Evolutionary conservation across 768 basidiomycete genomes (phyloP).

Genomic region (Suillus paluster): DNA sequence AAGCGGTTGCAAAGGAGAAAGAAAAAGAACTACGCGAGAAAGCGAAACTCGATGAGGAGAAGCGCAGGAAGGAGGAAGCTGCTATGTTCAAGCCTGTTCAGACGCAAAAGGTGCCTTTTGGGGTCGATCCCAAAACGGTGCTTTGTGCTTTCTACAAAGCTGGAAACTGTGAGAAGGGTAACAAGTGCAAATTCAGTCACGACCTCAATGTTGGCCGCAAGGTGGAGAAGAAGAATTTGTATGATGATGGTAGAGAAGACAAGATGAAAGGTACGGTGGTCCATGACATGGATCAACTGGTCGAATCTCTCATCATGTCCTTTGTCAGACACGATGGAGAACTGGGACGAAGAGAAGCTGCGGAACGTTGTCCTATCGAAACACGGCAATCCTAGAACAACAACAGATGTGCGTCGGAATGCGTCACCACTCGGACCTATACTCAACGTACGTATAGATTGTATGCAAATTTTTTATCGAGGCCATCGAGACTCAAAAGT

Average conservation of each 20-base stretch:
- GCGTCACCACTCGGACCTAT: constrained; percentile 19
- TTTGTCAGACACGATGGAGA: constrained; percentile 89
- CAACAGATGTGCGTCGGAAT: constrained; percentile 73
- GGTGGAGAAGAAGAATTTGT: constrained; percentile 94
- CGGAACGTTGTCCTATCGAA: constrained; percentile 85
- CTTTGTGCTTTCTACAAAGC: constrained; percentile 93
- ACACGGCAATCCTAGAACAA: constrained; percentile 88
- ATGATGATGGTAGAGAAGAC: constrained; percentile 86
- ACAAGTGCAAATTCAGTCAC: constrained; percentile 97
- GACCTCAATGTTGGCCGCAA: constrained; percentile 88
- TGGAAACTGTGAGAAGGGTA: constrained; percentile 92
- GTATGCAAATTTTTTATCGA: constrained; percentile 98
- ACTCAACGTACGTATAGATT: constrained; percentile 57
- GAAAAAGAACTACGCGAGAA: constrained; percentile 81
- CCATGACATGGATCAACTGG: neutral
- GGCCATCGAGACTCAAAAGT: constrained; percentile 92
- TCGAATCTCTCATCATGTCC: constrained; percentile 3
- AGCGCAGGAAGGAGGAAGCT: constrained; percentile 83
- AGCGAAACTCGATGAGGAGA: constrained; percentile 79
- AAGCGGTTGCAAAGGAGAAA: constrained; percentile 80
- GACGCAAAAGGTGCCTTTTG: constrained; percentile 88
- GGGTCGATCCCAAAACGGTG: constrained; percentile 95
- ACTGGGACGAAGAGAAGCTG: constrained; percentile 96
- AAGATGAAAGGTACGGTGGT: constrained; percentile 63
- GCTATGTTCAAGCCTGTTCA: constrained; percentile 82